Conservation (phyloP, 805 yeast species). For the Lipomyces kockii region DNA sequence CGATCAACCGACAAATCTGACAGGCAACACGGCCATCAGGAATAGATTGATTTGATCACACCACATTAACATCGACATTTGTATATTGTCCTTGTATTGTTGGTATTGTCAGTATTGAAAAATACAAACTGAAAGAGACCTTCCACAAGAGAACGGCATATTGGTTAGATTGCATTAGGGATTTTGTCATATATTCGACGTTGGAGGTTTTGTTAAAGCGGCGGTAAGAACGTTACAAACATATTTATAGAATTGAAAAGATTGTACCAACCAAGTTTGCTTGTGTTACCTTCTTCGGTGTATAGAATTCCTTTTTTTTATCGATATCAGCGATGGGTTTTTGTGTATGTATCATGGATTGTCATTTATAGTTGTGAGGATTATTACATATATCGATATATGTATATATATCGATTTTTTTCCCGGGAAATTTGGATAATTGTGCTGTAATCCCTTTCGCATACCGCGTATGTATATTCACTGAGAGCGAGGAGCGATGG, state of each 20-base stretch:
- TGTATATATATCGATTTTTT: no score
- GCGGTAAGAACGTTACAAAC: not conserved
- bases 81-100: not conserved
- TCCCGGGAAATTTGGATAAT: no score
- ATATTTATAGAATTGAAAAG: not conserved
- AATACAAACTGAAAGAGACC: not conserved
- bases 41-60: not conserved
- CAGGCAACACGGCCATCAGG: not conserved
- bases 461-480: no score
- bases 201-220: not conserved
- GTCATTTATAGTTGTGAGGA: no score
- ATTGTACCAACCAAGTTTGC: not conserved
- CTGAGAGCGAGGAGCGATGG: no score
- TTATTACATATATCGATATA: no score
- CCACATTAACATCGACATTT: not conserved
- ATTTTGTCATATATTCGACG: not conserved
- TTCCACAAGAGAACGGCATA: not conserved
- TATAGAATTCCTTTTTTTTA: not conserved
- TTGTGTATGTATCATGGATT: not conserved
- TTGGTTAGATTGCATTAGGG: not conserved
- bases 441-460: no score
- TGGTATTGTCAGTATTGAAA: not conserved
- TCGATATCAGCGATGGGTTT: not conserved
- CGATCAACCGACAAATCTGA: not conserved
- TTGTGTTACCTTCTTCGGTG: not conserved